Base-by-base conservation (phyloP, 2,329 filamentous ascomycete species). In the Sporothrix phasma region DNA sequence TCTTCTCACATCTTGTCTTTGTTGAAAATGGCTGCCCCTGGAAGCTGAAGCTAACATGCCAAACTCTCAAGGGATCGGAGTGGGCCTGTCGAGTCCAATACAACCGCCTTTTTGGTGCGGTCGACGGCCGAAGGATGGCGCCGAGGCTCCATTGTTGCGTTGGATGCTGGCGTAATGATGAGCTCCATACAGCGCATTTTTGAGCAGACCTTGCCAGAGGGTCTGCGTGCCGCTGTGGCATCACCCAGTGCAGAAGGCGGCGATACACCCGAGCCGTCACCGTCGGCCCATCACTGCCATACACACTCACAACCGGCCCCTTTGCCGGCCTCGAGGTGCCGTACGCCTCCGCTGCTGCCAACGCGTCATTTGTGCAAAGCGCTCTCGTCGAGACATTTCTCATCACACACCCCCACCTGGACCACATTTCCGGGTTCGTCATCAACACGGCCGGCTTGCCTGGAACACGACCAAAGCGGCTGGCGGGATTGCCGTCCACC, bases 401-500 rank as follows among this genome's bases (percentile, higher is more conserved):
- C 67, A 91, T 99, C 71, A 99, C 93, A 0, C 94, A 99, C 74
- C 90, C 94, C n/a, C 94, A 99, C 76, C 82, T 99, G 0, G 94
- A 99, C 72, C 94, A 99, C 74, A 86, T 97, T 24, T 87, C 90
- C 22, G 94, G 89, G 11, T 90, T 97, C 69, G 90, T 94, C 37
- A 88, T 97, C 73, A 97, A 97, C 74, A 97, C 93, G 0, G 92
- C 94, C 5, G 88, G 89, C 3, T 84, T 95, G 22, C 88, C 90
- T 34, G 89, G 89, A 34, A 84, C 88, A 2, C 85, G 87, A 31
- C 90, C 92, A 0, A 99, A 97, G 75, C 85, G 88, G 26, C 79
- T 99, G 15, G 92, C 93, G 1, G 93, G 89, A 0, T 78, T 97
- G 3, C 91, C 92, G 0, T 88, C 86, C 31, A 96, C 93, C n/a